Percentiles rank a stretch among this genome's conserved stretches.
These are phyloP conservation scores for Spathaspora arborariae DNA, from an alignment of 805 yeast genomes.

Conservation along the genomic window DNA sequence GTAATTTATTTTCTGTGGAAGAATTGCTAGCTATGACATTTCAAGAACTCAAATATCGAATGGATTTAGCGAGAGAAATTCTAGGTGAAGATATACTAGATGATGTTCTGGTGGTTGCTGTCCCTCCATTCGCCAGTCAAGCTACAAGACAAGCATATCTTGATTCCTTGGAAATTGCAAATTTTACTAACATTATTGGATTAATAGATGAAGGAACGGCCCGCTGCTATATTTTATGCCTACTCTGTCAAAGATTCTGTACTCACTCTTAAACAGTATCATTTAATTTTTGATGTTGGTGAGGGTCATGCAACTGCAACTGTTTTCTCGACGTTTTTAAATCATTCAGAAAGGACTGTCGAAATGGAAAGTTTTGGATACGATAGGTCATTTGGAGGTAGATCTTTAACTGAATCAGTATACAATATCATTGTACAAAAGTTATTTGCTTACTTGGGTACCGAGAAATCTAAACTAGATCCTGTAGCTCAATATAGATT, in stretches of 20 bases:
- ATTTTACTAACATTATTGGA: conserved; percentile 52
- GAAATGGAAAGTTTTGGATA: conserved; percentile 71
- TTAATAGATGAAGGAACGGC: conserved; percentile 89
- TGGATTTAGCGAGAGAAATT: conserved; percentile 39
- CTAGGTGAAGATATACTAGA: conserved; percentile 47
- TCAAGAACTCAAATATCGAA: conserved; percentile 61
- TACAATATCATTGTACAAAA: conserved; percentile 57
- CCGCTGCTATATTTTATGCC: conserved; percentile 82
- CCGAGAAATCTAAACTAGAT: conserved; percentile 43
- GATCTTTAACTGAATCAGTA: conserved; percentile 61
- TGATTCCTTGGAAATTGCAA: conserved; percentile 75
- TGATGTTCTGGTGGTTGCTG: conserved; percentile 67
- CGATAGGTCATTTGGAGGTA: conserved; percentile 70
- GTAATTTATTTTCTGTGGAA: conserved; percentile 52
- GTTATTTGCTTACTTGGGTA: conserved; percentile 43
- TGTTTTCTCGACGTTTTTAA: conserved; percentile 53
- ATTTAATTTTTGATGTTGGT: conserved; percentile 85
- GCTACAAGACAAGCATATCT: conserved; percentile 65
- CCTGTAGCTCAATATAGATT: conserved; percentile 63
- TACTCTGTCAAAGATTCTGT: conserved; percentile 32
- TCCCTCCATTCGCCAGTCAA: conserved; percentile 68
- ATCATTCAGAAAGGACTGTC: conserved; percentile 41
- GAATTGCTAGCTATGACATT: conserved; percentile 84
- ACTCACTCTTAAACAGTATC: conserved; percentile 44
- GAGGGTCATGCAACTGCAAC: conserved; percentile 90